These are phyloP conservation scores for Microstegium vimineum DNA, from an alignment of 176 grass and related monocot species.

Conservation along the genomic window DNA sequence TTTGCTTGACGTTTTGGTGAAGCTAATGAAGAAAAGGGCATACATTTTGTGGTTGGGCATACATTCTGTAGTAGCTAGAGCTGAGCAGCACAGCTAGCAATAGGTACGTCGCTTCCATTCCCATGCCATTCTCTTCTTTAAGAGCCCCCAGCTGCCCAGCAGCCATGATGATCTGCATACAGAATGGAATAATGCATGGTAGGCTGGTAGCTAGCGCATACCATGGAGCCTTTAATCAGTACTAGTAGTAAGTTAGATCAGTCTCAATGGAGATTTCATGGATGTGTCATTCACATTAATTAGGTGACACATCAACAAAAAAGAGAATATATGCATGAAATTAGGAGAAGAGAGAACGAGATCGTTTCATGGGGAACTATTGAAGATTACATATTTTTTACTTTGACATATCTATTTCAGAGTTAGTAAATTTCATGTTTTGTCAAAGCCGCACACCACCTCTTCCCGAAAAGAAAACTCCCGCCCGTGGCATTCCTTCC, in stretches of 20 bases:
- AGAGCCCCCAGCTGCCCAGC: background rate
- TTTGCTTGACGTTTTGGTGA: slow-evolving; percentile 7
- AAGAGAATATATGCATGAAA: too few species aligned
- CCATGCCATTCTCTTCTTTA: slow-evolving; percentile 3
- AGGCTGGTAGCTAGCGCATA: background rate
- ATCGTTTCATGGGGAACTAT: too few species aligned
- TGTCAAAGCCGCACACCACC: too few species aligned
- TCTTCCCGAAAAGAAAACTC: too few species aligned
- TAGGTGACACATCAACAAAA: too few species aligned
- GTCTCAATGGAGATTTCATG: too few species aligned
- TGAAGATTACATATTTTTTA: too few species aligned
- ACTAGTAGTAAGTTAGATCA: background rate
- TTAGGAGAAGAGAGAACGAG: too few species aligned
- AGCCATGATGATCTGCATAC: slow-evolving; percentile 10
- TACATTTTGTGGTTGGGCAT: background rate
- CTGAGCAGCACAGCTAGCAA: background rate
- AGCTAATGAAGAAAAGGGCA: background rate
- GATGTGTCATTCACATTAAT: too few species aligned
- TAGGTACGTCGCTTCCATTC: background rate
- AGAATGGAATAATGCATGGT: background rate
- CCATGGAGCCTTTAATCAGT: background rate
- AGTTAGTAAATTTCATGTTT: too few species aligned
- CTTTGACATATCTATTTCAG: too few species aligned
- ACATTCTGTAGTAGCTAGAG: background rate
- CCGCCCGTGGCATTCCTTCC: too few species aligned